A percentile compares a stretch with the other conserved stretches of the same genome.
phyloP scores from a whole-genome alignment of 78 protist species.

The Dictyostelium capitatum region DNA sequence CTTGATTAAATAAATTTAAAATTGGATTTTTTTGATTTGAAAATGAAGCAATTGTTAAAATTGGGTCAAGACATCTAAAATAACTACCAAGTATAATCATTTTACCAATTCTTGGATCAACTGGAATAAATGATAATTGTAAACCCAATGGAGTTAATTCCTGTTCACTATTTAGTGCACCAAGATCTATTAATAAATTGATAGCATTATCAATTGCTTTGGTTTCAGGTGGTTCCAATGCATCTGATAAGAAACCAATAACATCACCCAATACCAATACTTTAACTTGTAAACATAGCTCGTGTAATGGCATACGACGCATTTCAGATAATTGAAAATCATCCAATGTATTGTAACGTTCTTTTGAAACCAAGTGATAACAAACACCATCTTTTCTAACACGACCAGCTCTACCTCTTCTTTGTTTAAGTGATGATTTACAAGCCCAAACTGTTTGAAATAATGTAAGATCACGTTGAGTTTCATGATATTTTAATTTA shows the following conservation, averaged over 20 bases:
- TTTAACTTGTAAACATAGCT: conserved; percentile 71
- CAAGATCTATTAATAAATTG: not conserved
- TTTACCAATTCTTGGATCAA: conserved; percentile 63
- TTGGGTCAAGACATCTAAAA: conserved; percentile 50
- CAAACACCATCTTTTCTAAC: conserved; percentile 86
- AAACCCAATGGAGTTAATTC: conserved; percentile 47
- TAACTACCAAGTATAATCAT: conserved; percentile 31
- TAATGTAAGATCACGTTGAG: conserved; percentile 41
- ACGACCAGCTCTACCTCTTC: conserved; percentile 93
- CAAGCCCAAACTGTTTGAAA: conserved; percentile 74
- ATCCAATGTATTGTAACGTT: conserved; percentile 28
- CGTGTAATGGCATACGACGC: conserved; percentile 88
- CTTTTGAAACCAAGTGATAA: conserved; percentile 77
- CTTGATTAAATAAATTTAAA: not conserved
- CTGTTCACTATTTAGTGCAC: conserved; percentile 4
- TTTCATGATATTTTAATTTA: conserved; percentile 53
- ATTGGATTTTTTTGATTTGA: conserved; percentile 42
- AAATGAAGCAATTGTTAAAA: conserved; percentile 26
- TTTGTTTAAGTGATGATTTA: conserved; percentile 74
- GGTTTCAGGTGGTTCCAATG: conserved; percentile 22
- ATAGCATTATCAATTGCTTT: conserved; percentile 27
- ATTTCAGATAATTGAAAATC: conserved; percentile 86
- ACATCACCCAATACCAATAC: conserved; percentile 4
- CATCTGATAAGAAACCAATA: not conserved
- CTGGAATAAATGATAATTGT: conserved; percentile 24